Percentiles rank a stretch among this genome's conserved stretches.
phyloP scores from a whole-genome alignment of 148 eudicot genomes.

The Polygonum aviculare region DNA sequence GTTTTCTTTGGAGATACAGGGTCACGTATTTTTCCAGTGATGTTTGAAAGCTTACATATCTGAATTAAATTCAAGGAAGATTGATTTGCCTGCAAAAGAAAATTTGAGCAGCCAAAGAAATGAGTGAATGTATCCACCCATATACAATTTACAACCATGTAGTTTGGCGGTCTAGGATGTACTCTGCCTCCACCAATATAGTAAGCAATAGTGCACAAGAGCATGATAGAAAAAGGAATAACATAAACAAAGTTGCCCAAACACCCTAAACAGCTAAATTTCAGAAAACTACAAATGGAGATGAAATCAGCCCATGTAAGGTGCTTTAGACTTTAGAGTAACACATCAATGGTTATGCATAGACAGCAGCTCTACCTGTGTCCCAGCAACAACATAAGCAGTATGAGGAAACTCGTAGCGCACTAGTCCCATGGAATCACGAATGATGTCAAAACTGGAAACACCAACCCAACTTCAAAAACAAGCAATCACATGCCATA shows the following conservation, averaged over 20 bases:
- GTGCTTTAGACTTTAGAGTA: neutral
- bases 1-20: conserved; percentile 42
- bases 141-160: neutral
- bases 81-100: conserved; percentile 57
- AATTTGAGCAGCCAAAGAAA: neutral
- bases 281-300: neutral
- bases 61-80: conserved; percentile 63
- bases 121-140: neutral
- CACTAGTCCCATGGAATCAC: conserved; percentile 73
- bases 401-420: conserved; percentile 92
- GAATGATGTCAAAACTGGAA: conserved; percentile 81
- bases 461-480: conserved; percentile 1
- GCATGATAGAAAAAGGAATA: neutral
- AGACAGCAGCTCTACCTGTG: conserved; percentile 51
- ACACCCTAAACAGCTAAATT: neutral
- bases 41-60: conserved; percentile 66
- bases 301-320: neutral
- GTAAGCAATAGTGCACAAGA: neutral
- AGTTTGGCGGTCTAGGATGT: neutral
- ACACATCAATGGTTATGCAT: neutral
- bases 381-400: conserved; percentile 64
- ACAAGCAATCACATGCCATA: too few species aligned
- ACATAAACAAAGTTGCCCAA: neutral
- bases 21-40: conserved; percentile 73
- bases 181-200: neutral